phyloP scores from a whole-genome alignment of 208 protist species.

The Strigomonas culicis region DNA sequence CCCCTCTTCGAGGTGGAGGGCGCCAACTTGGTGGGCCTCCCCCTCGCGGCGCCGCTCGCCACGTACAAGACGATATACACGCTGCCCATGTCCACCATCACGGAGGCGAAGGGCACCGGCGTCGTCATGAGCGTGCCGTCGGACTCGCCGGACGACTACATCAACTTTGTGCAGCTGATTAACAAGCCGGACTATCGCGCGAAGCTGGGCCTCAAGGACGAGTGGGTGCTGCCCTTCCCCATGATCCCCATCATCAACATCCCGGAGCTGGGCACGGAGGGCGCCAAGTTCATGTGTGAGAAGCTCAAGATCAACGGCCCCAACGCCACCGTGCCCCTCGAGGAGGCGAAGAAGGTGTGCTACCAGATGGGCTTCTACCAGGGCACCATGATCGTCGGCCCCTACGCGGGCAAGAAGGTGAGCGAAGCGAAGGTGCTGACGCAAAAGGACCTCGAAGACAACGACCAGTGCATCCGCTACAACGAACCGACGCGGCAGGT shows the following conservation, averaged over 20 bases:
- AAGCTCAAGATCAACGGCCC: slow-evolving; percentile 96
- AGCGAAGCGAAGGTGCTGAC: slow-evolving; percentile 94
- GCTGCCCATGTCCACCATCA: slow-evolving; percentile 98
- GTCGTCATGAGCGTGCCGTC: slow-evolving; percentile 98
- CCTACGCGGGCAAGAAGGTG: slow-evolving; percentile 82
- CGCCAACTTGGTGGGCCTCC: slow-evolving; percentile 91
- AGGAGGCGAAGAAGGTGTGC: slow-evolving; percentile 96
- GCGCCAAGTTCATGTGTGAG: slow-evolving; percentile 92
- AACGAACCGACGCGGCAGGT: slow-evolving; percentile 97
- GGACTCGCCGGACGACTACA: slow-evolving; percentile 99
- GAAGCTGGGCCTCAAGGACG: slow-evolving; percentile 94
- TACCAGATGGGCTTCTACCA: slow-evolving; percentile 99
- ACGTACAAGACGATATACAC: slow-evolving; percentile 93
- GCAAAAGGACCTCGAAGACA: slow-evolving; percentile 70
- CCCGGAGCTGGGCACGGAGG: slow-evolving; percentile 74
- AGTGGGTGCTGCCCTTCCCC: slow-evolving; percentile 94
- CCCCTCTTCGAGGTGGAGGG: slow-evolving; percentile 92
- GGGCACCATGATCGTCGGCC: slow-evolving; percentile 88
- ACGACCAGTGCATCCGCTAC: slow-evolving; percentile 89
- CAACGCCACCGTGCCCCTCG: slow-evolving; percentile 94
- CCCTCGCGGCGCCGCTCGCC: slow-evolving; percentile 89
- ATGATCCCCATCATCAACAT: slow-evolving; percentile 97
- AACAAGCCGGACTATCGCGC: slow-evolving; percentile 92
- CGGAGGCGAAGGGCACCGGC: slow-evolving; percentile 97
- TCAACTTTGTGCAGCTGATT: slow-evolving; percentile 95